Evolutionary conservation across 2,329 filamentous ascomycete species (phyloP).

Genomic region (Huntiella moniliformis): DNA sequence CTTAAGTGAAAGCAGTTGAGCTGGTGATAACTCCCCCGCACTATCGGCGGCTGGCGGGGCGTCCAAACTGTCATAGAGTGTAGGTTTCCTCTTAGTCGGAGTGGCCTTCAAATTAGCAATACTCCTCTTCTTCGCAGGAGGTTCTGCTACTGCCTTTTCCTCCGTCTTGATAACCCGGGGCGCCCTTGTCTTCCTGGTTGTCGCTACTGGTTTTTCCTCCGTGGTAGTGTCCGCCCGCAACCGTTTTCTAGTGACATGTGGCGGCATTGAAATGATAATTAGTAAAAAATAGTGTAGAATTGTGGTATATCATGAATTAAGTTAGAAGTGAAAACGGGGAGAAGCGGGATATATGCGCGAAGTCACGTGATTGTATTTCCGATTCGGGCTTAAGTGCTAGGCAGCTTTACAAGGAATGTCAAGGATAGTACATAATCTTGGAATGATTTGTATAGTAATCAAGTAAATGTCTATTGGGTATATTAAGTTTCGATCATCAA

Average conservation of each 20-base stretch:
- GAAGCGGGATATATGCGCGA: slow-evolving; percentile 3
- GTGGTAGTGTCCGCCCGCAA: slow-evolving; percentile 21
- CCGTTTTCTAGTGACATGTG: slow-evolving; percentile 48
- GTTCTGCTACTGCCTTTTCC: not conserved
- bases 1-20: slow-evolving; percentile 16
- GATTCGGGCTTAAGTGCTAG: not conserved
- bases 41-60: slow-evolving; percentile 23
- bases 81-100: slow-evolving; percentile 29
- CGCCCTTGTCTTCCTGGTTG: not conserved
- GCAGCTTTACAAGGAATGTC: too few species aligned
- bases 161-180: slow-evolving; percentile 13
- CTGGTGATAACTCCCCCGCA: not conserved
- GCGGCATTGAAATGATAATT: slow-evolving; percentile 35
- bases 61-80: slow-evolving; percentile 43
- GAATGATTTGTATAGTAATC: too few species aligned
- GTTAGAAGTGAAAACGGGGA: too few species aligned
- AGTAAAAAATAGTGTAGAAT: not conserved
- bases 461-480: too few species aligned
- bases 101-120: not conserved
- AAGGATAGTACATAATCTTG: too few species aligned
- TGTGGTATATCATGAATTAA: not conserved
- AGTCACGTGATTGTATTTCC: slow-evolving; percentile 8
- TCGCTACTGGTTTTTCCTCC: not conserved
- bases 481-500: not conserved
- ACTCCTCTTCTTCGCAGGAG: not conserved